These are phyloP conservation scores for Fusarium musae DNA, from an alignment of 2,329 filamentous ascomycete genomes.

Conservation along the genomic window DNA sequence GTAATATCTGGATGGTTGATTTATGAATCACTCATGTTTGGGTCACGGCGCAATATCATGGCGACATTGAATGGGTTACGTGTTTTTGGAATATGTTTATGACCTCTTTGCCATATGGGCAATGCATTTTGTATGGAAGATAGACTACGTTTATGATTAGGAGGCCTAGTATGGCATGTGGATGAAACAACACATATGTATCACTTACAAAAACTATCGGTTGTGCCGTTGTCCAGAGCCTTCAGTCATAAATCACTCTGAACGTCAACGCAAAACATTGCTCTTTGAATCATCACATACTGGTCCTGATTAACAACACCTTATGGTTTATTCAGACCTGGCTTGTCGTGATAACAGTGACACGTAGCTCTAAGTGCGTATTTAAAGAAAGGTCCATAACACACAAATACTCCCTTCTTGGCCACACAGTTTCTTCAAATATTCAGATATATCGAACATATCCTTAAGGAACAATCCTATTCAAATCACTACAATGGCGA, in stretches of 20 bases:
- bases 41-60: conserved; percentile 32
- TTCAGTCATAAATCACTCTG: too few relatives aligned
- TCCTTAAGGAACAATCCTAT: background rate
- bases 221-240: background rate
- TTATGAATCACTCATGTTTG: conserved; percentile 25
- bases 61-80: background rate
- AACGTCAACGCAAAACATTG: background rate
- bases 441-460: background rate
- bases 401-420: background rate
- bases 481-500: conserved; percentile 5
- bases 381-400: conserved; percentile 5
- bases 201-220: background rate
- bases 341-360: background rate
- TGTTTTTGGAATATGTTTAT: conserved; percentile 2
- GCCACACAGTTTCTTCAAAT: background rate
- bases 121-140: conserved; percentile 11
- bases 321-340: background rate
- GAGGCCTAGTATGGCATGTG: conserved; percentile 12
- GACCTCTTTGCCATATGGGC: background rate
- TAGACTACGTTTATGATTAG: conserved; percentile 22
- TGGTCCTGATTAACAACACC: background rate
- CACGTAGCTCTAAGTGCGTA: background rate
- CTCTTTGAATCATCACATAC: background rate
- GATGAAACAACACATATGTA: conserved; percentile 18
- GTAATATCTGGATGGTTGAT: conserved; percentile 24